Base-by-base conservation (phyloP, 257 asterid genomes). In the Primulina huaijiensis region DNA sequence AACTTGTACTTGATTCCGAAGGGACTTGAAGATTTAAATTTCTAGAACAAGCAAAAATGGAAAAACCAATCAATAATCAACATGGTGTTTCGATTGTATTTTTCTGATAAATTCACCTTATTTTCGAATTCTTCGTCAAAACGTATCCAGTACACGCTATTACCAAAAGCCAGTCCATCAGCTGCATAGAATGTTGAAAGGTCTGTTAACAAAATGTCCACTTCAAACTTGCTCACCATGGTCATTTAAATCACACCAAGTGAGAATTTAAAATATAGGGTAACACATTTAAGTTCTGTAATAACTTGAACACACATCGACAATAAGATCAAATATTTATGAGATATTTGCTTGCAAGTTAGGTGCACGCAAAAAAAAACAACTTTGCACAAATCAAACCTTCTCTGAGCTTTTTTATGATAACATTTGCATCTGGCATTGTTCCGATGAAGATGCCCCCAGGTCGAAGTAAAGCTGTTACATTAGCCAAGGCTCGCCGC, bases 391-490 rank as follows among this genome's bases (percentile, higher is more conserved):
- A 70, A 62, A 71, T 60, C 72, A 70, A 67, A 94, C 99, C 97
- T 94, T 89, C 92, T 91, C 97, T 81, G 43, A 91, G 95, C 80
- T 87, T 91, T 78, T 83, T 91, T 69, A 86, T 46, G 14, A 94
- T 94, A 75, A 94, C 97, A 82, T 91, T 94, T 80, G 99, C 89
- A 83, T 94, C 97, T 65, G 97, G 99, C 99, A 94, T 94, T 55
- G 97, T 94, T 78, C 99, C 97, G 65, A 94, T 86, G 72, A 94
- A 89, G 74, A 89, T 81, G 78, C 97, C 99, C 62, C 99, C 99
- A 3, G 97, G 97, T 20, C 97, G 96, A 70, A 94, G 96, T 78
- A 94, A 86, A 75, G 96, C 95, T 62, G 97, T 91, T 62, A 94
- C 88, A 81, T 94, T 91, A 56, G 97, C 93, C 81, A 94, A 84